Evolutionary conservation across 768 basidiomycete genomes (phyloP).

Genomic region (Rhizopogon vesiculosus): DNA sequence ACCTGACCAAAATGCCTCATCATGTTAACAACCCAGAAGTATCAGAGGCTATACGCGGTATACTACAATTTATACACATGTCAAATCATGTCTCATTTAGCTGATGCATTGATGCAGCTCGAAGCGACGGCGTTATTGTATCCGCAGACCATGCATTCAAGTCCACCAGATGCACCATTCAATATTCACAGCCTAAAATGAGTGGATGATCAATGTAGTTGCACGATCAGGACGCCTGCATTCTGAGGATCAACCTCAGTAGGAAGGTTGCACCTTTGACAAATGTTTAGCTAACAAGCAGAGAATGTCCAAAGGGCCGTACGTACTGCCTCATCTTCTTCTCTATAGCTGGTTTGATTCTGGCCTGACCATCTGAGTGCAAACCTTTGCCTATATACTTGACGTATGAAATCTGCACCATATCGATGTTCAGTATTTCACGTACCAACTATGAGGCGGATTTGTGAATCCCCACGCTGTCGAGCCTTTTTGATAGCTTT

Average conservation of each 20-base stretch:
- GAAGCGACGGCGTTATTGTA: background rate
- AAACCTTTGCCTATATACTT: constrained; percentile 62
- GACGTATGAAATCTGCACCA: background rate
- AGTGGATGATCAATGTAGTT: background rate
- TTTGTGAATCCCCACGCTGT: constrained; percentile 51
- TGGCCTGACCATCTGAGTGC: constrained; percentile 71
- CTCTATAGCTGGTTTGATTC: constrained; percentile 85
- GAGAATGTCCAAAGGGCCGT: background rate
- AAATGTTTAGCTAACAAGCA: background rate
- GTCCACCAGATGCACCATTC: background rate
- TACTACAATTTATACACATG: background rate
- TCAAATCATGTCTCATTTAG: background rate
- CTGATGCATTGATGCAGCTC: too few relatives aligned
- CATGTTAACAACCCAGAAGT: background rate
- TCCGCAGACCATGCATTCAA: background rate
- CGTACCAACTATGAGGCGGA: constrained; percentile 83
- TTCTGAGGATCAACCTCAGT: constrained; percentile 76
- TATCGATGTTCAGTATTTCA: constrained; percentile 5
- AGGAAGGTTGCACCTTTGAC: constrained; percentile 55
- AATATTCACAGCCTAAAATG: too few relatives aligned
- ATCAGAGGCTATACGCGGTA: background rate
- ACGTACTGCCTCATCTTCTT: constrained; percentile 71
- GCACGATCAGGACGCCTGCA: constrained; percentile 74
- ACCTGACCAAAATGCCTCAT: too few relatives aligned
- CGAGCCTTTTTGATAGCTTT: constrained; percentile 64